A percentile compares a stretch with the other conserved stretches of the same genome.
Evolutionary conservation across 1,284 basidiomycete genomes (phyloP).

Genomic region (Pyrrhoderma lamaoense): DNA sequence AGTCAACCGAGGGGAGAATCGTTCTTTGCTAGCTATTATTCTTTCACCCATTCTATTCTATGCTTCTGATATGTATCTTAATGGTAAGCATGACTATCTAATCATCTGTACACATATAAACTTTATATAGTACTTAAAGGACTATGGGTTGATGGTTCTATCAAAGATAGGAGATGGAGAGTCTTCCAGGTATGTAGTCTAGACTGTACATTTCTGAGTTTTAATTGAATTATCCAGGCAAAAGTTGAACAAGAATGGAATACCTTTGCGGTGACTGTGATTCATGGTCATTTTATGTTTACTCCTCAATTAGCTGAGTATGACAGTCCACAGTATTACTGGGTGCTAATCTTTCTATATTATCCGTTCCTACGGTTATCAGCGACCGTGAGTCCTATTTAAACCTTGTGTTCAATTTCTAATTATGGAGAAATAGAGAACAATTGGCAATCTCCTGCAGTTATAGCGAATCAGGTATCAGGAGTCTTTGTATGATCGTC

Average conservation of each 20-base stretch:
- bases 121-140: slow-evolving; percentile 29
- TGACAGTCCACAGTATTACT: slow-evolving; percentile 36
- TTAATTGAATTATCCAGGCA: background rate
- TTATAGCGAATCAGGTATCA: slow-evolving; percentile 10
- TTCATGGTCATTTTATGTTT: background rate
- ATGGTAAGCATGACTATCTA: background rate
- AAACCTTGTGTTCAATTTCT: no score
- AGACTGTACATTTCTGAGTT: no score
- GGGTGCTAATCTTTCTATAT: slow-evolving; percentile 37
- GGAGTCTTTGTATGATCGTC: no score
- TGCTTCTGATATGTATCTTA: slow-evolving; percentile 36
- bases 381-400: no score
- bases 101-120: background rate
- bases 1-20: slow-evolving; percentile 19
- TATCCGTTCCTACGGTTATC: slow-evolving; percentile 36
- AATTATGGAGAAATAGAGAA: slow-evolving; percentile 20
- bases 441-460: slow-evolving; percentile 21
- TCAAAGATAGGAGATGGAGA: slow-evolving; percentile 27
- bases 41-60: slow-evolving; percentile 36
- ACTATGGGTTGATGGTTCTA: slow-evolving; percentile 33
- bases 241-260: slow-evolving; percentile 29
- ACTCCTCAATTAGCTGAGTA: background rate
- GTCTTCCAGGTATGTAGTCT: slow-evolving; percentile 21
- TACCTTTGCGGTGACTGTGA: slow-evolving; percentile 23
- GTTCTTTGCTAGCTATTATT: slow-evolving; percentile 29